Percentiles rank a stretch among this genome's conserved stretches.
These are phyloP conservation scores for Pseudopithomyces maydicus DNA, from an alignment of 2,329 filamentous ascomycete species.

Conservation along the genomic window DNA sequence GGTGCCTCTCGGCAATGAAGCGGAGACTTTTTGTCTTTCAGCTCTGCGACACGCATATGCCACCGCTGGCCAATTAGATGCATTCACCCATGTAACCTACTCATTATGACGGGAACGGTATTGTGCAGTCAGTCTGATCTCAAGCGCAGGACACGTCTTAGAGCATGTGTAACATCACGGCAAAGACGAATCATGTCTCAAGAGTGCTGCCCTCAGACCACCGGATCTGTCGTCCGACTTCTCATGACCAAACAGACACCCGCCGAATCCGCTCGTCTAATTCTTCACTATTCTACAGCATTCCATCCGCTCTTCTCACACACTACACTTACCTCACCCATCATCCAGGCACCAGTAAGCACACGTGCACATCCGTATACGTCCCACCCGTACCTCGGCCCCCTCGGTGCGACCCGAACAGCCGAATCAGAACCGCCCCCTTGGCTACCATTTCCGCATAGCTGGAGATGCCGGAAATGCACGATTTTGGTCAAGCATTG, in stretches of 20 bases:
- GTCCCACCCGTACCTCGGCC: not conserved
- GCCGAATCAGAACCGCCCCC: not conserved
- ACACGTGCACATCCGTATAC: not conserved
- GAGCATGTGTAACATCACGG: too few relatives aligned
- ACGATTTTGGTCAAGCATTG: not conserved
- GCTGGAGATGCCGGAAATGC: conserved; percentile 3
- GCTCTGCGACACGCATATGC: not conserved
- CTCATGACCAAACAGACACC: not conserved
- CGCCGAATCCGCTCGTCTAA: not conserved
- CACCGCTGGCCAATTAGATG: not conserved
- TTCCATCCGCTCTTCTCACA: not conserved
- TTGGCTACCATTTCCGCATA: not conserved
- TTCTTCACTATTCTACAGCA: not conserved
- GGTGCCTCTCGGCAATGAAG: not conserved
- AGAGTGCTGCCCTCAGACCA: too few relatives aligned
- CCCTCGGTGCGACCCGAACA: not conserved
- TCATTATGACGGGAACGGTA: not conserved
- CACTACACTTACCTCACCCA: not conserved
- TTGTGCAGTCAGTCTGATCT: not conserved
- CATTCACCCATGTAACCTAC: not conserved
- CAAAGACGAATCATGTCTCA: too few relatives aligned
- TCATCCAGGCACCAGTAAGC: not conserved
- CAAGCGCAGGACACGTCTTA: not conserved
- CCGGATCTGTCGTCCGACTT: too few relatives aligned
- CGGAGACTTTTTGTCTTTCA: not conserved